These are phyloP conservation scores for Fistulifera pelliculosa DNA, from an alignment of 108 stramenopile genomes.

Conservation along the genomic window DNA sequence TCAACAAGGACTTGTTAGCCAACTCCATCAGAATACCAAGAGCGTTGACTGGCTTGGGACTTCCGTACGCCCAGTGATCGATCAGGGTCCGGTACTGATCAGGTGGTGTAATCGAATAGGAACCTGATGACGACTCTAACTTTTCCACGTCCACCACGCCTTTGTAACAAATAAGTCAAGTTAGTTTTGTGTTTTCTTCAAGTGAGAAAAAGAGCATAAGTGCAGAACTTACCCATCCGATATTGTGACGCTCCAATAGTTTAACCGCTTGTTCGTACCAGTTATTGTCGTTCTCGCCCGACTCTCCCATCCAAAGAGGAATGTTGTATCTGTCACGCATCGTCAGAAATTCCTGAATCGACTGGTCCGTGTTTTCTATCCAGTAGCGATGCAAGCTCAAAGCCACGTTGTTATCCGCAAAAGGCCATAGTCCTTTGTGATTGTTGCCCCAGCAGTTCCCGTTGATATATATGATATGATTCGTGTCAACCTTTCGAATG, in stretches of 20 bases:
- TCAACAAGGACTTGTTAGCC: background rate
- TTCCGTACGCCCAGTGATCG: background rate
- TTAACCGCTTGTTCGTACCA: background rate
- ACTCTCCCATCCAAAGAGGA: conserved; percentile 1
- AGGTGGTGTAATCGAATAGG: background rate
- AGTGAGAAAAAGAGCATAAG: too few relatives aligned
- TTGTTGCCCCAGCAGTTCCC: conserved; percentile 2
- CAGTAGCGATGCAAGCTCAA: conserved; percentile 4
- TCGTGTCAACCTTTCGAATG: background rate
- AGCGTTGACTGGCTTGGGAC: background rate
- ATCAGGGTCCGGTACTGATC: background rate
- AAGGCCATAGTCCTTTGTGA: conserved; percentile 1
- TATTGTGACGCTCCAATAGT: conserved; percentile 2
- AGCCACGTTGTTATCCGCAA: background rate
- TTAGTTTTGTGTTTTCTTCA: too few relatives aligned
- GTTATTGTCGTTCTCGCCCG: conserved; percentile 2
- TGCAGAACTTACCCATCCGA: background rate
- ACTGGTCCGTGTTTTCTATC: background rate
- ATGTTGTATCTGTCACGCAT: background rate
- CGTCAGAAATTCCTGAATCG: background rate
- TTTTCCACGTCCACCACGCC: conserved; percentile 4
- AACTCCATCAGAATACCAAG: background rate
- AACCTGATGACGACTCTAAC: background rate
- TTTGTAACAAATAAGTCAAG: too few relatives aligned
- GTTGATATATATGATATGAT: background rate